These are phyloP conservation scores for Russula dissimulans DNA, from an alignment of 768 basidiomycete genomes.

Conservation along the genomic window DNA sequence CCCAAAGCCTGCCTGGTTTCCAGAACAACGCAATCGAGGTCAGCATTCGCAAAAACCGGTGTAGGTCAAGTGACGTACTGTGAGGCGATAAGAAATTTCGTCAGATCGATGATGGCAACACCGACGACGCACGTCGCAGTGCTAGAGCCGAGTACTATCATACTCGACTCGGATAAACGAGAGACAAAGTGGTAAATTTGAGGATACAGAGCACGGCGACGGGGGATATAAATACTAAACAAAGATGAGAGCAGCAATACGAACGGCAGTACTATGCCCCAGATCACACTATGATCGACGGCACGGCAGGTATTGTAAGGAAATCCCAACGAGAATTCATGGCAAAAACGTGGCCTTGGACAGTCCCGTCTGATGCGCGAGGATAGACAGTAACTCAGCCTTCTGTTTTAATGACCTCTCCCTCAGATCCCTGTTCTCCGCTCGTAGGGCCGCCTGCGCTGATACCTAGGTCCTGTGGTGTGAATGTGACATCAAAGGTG, in stretches of 20 bases:
- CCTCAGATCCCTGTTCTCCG: slow-evolving; percentile 54
- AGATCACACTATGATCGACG: slow-evolving; percentile 4
- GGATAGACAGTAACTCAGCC: slow-evolving; percentile 28
- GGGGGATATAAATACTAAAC: slow-evolving; percentile 27
- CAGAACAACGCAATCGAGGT: not conserved
- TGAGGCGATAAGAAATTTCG: not conserved
- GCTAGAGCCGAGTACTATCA: not conserved
- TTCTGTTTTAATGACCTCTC: slow-evolving; percentile 62
- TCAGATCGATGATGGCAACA: not conserved
- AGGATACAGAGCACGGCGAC: slow-evolving; percentile 28
- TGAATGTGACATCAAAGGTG: slow-evolving; percentile 65
- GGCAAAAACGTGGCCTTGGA: not conserved
- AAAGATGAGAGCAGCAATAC: slow-evolving; percentile 30
- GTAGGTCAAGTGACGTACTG: not conserved
- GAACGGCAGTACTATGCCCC: slow-evolving; percentile 24
- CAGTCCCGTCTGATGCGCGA: not conserved
- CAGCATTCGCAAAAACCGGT: not conserved
- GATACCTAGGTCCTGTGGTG: slow-evolving; percentile 58
- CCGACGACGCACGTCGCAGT: not conserved
- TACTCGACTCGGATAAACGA: not conserved
- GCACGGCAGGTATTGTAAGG: slow-evolving; percentile 12
- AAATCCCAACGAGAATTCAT: slow-evolving; percentile 17
- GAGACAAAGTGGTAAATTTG: slow-evolving; percentile 23
- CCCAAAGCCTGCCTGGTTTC: not conserved
- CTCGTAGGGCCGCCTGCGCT: slow-evolving; percentile 32